These are phyloP conservation scores for Sutorius eximius DNA, from an alignment of 1,284 basidiomycete genomes.

Conservation along the genomic window DNA sequence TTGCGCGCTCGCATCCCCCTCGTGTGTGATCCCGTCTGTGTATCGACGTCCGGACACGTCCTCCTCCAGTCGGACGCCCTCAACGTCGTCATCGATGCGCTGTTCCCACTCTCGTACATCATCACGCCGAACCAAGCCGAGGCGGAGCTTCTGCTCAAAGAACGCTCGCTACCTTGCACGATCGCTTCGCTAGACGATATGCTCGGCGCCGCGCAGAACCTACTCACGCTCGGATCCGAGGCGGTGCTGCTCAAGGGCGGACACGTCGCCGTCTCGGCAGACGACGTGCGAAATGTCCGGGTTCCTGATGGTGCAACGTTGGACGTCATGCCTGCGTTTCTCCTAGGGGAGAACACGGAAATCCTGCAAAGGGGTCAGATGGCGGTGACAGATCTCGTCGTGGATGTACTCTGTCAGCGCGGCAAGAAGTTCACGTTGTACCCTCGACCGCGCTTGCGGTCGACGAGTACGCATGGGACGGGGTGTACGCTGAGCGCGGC, in stretches of 20 bases:
- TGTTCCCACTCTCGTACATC: slow-evolving; percentile 74
- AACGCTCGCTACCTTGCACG: slow-evolving; percentile 25
- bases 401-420: slow-evolving; percentile 70
- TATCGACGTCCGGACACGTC: slow-evolving; percentile 88
- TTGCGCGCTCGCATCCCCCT: slow-evolving; percentile 41
- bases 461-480: slow-evolving; percentile 86
- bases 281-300: slow-evolving; percentile 13
- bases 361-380: slow-evolving; percentile 44
- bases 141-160: slow-evolving; percentile 67
- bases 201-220: slow-evolving; percentile 55
- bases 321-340: slow-evolving; percentile 37
- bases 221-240: slow-evolving; percentile 52
- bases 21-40: slow-evolving; percentile 89
- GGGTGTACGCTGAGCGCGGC: slow-evolving; percentile 92
- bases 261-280: slow-evolving; percentile 52
- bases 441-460: slow-evolving; percentile 65
- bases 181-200: slow-evolving; percentile 63
- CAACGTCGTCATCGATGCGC: slow-evolving; percentile 53
- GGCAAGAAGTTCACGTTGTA: slow-evolving; percentile 49
- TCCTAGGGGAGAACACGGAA: slow-evolving; percentile 59
- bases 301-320: background rate
- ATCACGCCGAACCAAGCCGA: slow-evolving; percentile 91
- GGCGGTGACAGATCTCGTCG: slow-evolving; percentile 48
- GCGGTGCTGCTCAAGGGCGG: slow-evolving; percentile 89
- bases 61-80: slow-evolving; percentile 74